Base-by-base conservation (phyloP, 2,329 filamentous ascomycete genomes). In the Xylaria sp. region DNA sequence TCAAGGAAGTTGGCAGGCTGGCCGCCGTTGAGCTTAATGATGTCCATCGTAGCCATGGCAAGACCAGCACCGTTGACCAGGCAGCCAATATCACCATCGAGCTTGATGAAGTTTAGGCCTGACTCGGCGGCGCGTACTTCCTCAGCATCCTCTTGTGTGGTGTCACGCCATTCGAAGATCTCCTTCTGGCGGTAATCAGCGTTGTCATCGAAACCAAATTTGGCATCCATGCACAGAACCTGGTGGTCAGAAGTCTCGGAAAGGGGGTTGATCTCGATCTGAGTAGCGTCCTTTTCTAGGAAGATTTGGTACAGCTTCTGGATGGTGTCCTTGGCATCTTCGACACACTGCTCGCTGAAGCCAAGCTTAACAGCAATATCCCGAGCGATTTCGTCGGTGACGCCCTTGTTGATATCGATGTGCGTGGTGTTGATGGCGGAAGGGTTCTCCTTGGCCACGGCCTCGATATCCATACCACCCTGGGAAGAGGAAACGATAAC, bases 21-120 rank as follows among this genome's bases (percentile, higher is more conserved):
- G 67, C 95, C 95, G 72, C 95, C 95, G 82, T 98, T 99, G 67
- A 99, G 87, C 88, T 99, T 98, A 87, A 99, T 99, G 80, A 99
- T 98, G 80, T 99, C 95, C 95, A 99, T 99, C 78, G 95, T 99
- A 67, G 95, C 95, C 95, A 99, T 99, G 81, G 95, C 95, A 70
- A 99, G 90, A 83, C 95, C 95, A 74, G 95, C 95, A 78, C 95
- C 95, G 83, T 99, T 99, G 83, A 99, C 95, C 72, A 98, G 86
- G 85, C 95, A 99, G 80, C 95, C 95, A 77, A 99, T 99, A 78
- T 99, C 95, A 77, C 95, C 95, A 76, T 98, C 95, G 65, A 99
- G 90, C 88, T 99, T 99, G 87, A 99, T 99, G 84, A 99, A 99
- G 88, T 99, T 99, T 71, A 99, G 88, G 74, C 92, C 92, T 70